Base-by-base conservation (phyloP, 192 early-diverging fungal genomes). In the Tieghemiomyces parasiticus region DNA sequence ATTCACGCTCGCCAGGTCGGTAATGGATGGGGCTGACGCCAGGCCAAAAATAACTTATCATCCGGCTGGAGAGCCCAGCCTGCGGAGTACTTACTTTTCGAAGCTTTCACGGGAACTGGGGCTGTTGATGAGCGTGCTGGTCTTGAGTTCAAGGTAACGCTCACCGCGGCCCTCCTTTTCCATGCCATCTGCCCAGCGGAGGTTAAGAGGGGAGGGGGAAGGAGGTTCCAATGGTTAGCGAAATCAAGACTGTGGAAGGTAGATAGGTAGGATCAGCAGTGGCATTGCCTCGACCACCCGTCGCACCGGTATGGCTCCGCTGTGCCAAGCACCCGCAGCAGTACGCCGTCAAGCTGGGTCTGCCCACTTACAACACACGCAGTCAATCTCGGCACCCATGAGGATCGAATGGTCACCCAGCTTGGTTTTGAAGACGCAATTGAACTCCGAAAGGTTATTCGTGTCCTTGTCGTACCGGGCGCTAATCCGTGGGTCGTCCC, bases 371-470 rank as follows among this genome's bases (percentile, higher is more conserved):
- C 80, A 73, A 42, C 71, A 67, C 24, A 80, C 65, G 70, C 94
- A 97, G 66, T 97, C 92, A 25, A 97, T 86, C 61, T 97, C 95
- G 12, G 89, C 95, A 2, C 90, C 95, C 64, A 93, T 81, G 22
- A 97, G 72, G 8, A 95, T 58, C 32, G 72, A 70, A 59, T 81
- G 73, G 2, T 55, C 58, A 0, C 89, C 89, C 1, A 98, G 66
- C 52, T 70, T 77, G 2, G 91, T 91, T 55, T 78, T 79, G 13
- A 90, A 83, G 25, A 98, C 84, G 4, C 85, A 80, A 65, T 92
- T 93, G 70, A 87, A 98, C 73, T 98, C 93, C 4, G 78, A 59
- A 60, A 92, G 85, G 6, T 86, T 92, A 60, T 95, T 82, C 14
- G 89, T 88, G 19, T 74, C 67, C 44, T 65, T 70, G 30, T 31